Conservation (phyloP, 768 basidiomycete genomes). For the Leucocoprinus sp. region DNA sequence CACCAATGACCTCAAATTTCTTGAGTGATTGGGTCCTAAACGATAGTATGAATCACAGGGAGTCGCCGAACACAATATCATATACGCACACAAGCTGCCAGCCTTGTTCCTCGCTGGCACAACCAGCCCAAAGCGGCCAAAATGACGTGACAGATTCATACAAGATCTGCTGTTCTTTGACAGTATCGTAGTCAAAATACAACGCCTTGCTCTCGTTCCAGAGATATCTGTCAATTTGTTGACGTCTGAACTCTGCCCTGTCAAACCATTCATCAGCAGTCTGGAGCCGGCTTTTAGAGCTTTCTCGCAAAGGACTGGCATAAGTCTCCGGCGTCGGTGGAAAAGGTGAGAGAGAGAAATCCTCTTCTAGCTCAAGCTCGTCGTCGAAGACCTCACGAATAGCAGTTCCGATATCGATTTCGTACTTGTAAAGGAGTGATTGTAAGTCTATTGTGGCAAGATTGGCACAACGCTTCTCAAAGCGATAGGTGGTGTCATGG, state of each 20-base stretch:
- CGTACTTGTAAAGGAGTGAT: conserved; percentile 95
- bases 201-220: conserved; percentile 95
- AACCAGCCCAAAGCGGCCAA: conserved; percentile 97
- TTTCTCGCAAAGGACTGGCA: conserved; percentile 50
- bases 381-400: conserved; percentile 95
- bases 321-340: conserved; percentile 73
- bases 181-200: conserved; percentile 96
- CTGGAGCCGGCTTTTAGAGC: conserved; percentile 54
- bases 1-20: conserved; percentile 96
- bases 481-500: conserved; percentile 93
- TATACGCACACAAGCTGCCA: conserved; percentile 82
- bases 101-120: conserved; percentile 92
- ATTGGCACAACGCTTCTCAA: conserved; percentile 97
- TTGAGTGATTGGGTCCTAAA: conserved; percentile 66
- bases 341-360: conserved; percentile 87
- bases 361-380: conserved; percentile 85
- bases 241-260: conserved; percentile 75
- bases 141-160: conserved; percentile 97
- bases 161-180: conserved; percentile 80
- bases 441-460: conserved; percentile 95
- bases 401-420: conserved; percentile 96
- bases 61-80: conserved; percentile 1
- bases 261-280: conserved; percentile 89
- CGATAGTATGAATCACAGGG: conserved; percentile 14
- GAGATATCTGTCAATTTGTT: conserved; percentile 86